Evolutionary conservation across 1,139 yeast genomes (phyloP), one percentile per base, ranked within the genome.

Genomic region (Petasospora rhodanensis): DNA sequence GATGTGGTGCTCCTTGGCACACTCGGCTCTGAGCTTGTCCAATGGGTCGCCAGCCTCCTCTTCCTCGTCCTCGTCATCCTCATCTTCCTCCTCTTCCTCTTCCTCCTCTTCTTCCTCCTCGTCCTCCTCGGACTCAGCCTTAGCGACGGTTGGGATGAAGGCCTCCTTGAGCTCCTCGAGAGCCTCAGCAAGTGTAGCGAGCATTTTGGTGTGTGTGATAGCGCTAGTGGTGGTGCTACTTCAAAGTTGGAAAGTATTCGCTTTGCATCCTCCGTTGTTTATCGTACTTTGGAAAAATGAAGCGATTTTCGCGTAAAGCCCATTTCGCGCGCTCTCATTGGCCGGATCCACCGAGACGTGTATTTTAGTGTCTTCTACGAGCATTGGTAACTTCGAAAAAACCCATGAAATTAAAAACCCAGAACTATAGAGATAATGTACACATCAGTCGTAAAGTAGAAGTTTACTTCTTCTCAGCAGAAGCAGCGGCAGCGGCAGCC

Each of bases 121-220:
- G 18, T 38, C 48, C 26, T 45, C 53, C 19, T 48, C 54, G 37
- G 50, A 41, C 59, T 84, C 96, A 56, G 96, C 96, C 66, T 73
- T 77, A 40, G 95, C 95, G 35, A 70, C 70, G 50, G 85, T 73
- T 59, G 96, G 95, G 52, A 78, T 65, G 47, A 84, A 72, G 47
- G 84, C 72, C 62, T 86, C 95, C 66, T 83, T 80, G 58, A 87
- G 68, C 63, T 85, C 95, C 36, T 69, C 75, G 68, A 60, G 73
- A 40, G 59, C 60, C 41, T 60, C 64, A 45, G 69, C 61, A 45
- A 71, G 73, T 56, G 84, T 70, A 51, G 79, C 70, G 37, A 76
- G 64, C 80, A 74, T 74, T 42, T 29, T 41, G 18, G 14, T 14
- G 18, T n/a, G 29, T 17, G 15, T 32, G 14, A 21, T 12, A 21